phyloP scores from a whole-genome alignment of 306 rosid species.

The Coriaria nepalensis region DNA sequence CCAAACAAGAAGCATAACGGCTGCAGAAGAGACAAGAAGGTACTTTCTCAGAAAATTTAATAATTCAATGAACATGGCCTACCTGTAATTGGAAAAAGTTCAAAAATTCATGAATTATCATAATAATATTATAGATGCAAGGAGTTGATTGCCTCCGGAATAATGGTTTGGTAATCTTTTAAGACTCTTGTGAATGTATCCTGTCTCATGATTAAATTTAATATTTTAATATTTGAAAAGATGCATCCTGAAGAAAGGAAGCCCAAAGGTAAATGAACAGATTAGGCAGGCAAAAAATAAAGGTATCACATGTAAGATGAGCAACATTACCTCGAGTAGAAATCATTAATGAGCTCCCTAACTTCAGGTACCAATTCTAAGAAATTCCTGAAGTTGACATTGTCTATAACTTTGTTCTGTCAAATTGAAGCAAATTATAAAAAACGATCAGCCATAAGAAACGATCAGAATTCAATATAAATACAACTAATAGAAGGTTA shows the following conservation, averaged over 20 bases:
- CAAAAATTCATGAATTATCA: too few relatives aligned
- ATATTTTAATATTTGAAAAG: not conserved
- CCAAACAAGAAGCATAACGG: conserved; percentile 93
- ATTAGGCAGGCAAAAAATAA: not conserved
- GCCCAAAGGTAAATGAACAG: not conserved
- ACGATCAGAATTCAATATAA: not conserved
- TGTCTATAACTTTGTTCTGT: conserved; percentile 93
- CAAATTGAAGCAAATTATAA: conserved; percentile 22
- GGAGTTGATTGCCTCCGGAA: too few relatives aligned
- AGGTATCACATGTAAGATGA: not conserved
- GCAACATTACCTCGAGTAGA: conserved; percentile 67
- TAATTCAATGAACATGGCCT: not conserved
- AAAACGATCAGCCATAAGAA: not conserved
- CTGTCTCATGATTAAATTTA: not conserved
- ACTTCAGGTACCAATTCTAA: conserved; percentile 94
- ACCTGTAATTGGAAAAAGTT: too few relatives aligned
- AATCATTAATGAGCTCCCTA: conserved; percentile 90
- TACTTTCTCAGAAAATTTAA: not conserved
- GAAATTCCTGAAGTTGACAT: conserved; percentile 73
- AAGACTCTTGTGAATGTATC: too few relatives aligned
- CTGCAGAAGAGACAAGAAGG: conserved; percentile 30
- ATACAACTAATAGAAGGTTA: conserved; percentile 2
- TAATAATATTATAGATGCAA: too few relatives aligned
- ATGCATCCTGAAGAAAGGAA: not conserved
- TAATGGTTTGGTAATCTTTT: too few relatives aligned